Percentiles rank a stretch among this genome's conserved stretches.
phyloP scores from a whole-genome alignment of 176 grass and related monocot genomes.

The Aegilops bicornis region DNA sequence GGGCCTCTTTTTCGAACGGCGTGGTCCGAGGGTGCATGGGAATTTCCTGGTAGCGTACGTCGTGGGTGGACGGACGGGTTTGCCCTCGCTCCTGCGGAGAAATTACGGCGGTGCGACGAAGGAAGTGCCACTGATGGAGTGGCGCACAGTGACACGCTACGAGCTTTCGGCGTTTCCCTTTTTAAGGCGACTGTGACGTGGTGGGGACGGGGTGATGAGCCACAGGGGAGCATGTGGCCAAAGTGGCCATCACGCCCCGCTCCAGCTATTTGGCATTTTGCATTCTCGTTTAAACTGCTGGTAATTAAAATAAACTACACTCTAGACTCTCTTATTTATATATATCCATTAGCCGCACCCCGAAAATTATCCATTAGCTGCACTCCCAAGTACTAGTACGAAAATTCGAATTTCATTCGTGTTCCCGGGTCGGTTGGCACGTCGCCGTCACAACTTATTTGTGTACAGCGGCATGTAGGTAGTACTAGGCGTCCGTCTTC shows the following conservation, averaged over 20 bases:
- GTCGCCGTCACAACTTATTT: background rate
- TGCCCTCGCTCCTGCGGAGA: background rate
- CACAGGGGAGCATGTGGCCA: background rate
- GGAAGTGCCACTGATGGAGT: slow-evolving; percentile 13
- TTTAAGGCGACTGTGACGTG: background rate
- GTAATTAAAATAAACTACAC: too few species aligned
- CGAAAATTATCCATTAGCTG: too few species aligned
- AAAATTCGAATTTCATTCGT: too few species aligned
- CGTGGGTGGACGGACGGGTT: background rate
- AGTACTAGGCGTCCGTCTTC: background rate
- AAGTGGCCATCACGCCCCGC: background rate
- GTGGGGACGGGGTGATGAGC: background rate
- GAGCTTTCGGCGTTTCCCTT: background rate
- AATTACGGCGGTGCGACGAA: background rate
- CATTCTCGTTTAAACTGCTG: too few species aligned
- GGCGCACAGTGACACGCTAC: background rate
- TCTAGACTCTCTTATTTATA: background rate
- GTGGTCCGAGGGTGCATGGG: slow-evolving; percentile 6
- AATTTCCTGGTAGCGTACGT: background rate
- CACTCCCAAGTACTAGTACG: too few species aligned
- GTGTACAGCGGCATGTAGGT: background rate
- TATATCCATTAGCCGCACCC: background rate
- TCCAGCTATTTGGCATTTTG: background rate
- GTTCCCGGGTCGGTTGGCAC: background rate
- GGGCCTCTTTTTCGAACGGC: slow-evolving; percentile 25